Conservation (phyloP, 345 rosid species). For the Acer saccharum region DNA sequence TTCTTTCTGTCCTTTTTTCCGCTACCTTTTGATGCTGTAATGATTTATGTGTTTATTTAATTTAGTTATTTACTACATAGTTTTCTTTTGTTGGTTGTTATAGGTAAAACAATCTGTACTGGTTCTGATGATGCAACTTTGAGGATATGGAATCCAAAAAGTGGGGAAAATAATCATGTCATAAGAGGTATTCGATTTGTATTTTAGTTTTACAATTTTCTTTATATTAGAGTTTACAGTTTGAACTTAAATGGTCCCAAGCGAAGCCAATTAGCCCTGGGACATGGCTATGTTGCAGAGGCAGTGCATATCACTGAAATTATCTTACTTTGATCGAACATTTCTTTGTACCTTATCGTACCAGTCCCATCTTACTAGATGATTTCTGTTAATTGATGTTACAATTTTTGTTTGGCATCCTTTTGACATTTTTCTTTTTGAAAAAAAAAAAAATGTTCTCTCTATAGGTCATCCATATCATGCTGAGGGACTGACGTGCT, state of each 20-base stretch:
- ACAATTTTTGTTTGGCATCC: neutral
- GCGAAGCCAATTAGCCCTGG: neutral
- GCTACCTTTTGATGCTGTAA: neutral
- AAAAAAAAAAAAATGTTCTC: slow-evolving; percentile 2
- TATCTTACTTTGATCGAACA: neutral
- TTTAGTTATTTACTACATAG: neutral
- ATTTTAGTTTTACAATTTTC: slow-evolving; percentile 7
- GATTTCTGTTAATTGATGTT: neutral
- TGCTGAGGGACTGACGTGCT: slow-evolving; percentile 73
- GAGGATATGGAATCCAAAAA: slow-evolving; percentile 89
- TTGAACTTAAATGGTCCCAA: neutral
- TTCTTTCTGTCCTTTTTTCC: slow-evolving; percentile 3
- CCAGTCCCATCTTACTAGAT: neutral
- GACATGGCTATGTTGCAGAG: neutral
- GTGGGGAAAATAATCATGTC: slow-evolving; percentile 70
- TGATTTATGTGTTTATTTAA: neutral
- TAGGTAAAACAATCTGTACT: slow-evolving; percentile 87
- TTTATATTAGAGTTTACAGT: neutral
- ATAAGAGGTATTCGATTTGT: slow-evolving; percentile 53
- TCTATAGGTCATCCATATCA: slow-evolving; percentile 83
- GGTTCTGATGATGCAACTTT: slow-evolving; percentile 91
- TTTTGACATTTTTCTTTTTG: neutral
- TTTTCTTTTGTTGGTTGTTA: slow-evolving; percentile 19
- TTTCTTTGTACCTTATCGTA: neutral
- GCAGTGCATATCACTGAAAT: neutral